Base-by-base conservation (phyloP, 176 grass and related monocot genomes). In the Carex parvula region DNA sequence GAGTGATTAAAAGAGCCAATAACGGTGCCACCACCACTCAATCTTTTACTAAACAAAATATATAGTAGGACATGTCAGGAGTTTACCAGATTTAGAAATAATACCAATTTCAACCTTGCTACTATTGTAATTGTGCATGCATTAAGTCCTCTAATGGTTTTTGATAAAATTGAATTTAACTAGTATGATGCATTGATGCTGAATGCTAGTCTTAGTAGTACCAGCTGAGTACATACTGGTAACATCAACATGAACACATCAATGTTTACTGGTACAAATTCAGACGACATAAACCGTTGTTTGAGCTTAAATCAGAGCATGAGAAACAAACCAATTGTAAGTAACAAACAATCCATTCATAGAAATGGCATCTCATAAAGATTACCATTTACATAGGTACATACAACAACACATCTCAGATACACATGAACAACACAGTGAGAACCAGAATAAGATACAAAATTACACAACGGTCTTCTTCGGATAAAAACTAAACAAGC, bases 401-500 rank as follows among this genome's bases (percentile, higher is more conserved):
- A 0, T 24, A 70, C 66, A 70, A 70, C 66, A 41, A 70, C 66
- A 41, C 32, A 68, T 8, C 15, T 16, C 32, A 39, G 41, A 14
- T 3, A 41, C 66, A 18, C 70, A 50, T 74, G 4, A 46, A 26
- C 42, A 22, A 12, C 5, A 81, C 57, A 24, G 35, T 82, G 5
- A 44, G 44, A 41, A 66, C 15, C 8, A 21, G 21, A 44, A 65
- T 35, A 66, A 37, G 8, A 24, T n/a, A 15, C 12, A 44, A 60
- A 80, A n/a, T 80, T 9, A 80, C 56, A 80, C 0, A 61, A 80
- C 78, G 1, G 50, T 10, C 10, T 52, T 68, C n/a, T 66, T 83
- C 3, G 60, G 60, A 68, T 65, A 62, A 48, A 83, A 83, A 44
- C 59, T 83, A 65, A 83, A 83, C n/a, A 64, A 83, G 0, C 80